Conservation (phyloP, 768 basidiomycete genomes). For the Termitomyces titanicus region DNA sequence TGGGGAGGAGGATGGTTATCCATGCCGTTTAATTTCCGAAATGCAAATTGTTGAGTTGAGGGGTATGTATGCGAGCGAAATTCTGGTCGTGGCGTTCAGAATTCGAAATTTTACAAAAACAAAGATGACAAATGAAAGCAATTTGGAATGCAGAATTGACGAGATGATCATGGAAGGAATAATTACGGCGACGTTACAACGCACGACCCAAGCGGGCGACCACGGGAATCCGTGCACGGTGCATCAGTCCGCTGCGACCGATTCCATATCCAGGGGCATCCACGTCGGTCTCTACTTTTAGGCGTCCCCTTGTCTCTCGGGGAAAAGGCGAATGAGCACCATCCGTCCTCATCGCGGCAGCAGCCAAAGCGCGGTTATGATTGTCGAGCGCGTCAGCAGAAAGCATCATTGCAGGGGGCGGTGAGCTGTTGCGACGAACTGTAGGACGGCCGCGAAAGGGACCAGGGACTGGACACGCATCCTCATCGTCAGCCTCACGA, state of each 20-base stretch:
- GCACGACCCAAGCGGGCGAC: conserved; percentile 12
- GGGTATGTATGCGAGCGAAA: conserved; percentile 2
- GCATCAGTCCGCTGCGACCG: conserved; percentile 61
- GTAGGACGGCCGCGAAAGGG: conserved; percentile 46
- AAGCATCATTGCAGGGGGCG: conserved; percentile 46
- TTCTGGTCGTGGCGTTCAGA: conserved; percentile 1
- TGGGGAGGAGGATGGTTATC: background rate
- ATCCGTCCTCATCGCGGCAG: conserved; percentile 18
- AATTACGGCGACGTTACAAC: conserved; percentile 5
- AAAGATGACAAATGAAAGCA: conserved; percentile 3
- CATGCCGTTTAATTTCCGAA: conserved; percentile 3
- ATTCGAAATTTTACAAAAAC: conserved; percentile 3
- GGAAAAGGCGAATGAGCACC: conserved; percentile 20
- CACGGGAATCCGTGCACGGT: conserved; percentile 31
- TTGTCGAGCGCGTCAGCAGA: conserved; percentile 28
- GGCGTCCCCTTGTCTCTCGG: conserved; percentile 47
- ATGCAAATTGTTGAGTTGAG: background rate
- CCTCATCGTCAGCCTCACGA: conserved; percentile 31
- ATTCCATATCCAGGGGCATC: conserved; percentile 59
- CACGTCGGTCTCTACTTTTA: conserved; percentile 45
- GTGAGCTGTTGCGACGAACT: conserved; percentile 55
- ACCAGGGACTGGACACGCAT: conserved; percentile 37
- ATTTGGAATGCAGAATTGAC: background rate
- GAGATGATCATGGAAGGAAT: background rate
- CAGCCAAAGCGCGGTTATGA: conserved; percentile 21